Evolutionary conservation across 345 rosid species (phyloP).

Genomic region (Aquilaria yunnanensis): DNA sequence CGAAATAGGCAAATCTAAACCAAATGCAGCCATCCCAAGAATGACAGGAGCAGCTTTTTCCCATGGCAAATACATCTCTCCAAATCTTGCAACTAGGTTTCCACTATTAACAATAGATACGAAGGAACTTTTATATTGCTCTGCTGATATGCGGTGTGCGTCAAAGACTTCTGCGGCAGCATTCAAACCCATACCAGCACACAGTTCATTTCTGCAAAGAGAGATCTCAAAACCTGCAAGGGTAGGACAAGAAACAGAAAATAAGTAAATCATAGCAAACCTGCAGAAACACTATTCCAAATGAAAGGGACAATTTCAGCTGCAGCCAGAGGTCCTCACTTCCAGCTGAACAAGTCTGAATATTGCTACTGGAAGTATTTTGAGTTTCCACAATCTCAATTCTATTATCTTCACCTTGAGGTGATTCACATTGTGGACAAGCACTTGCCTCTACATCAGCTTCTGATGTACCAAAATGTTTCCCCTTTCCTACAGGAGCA

Average conservation of each 20-base stretch:
- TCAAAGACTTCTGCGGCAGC: slow-evolving; percentile 80
- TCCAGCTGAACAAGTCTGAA: slow-evolving; percentile 17
- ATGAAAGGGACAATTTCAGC: neutral
- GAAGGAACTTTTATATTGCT: slow-evolving; percentile 55
- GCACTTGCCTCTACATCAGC: slow-evolving; percentile 25
- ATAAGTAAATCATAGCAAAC: slow-evolving; percentile 12
- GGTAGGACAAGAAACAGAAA: slow-evolving; percentile 12
- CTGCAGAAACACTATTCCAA: neutral
- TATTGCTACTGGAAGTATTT: slow-evolving; percentile 24
- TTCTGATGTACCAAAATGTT: slow-evolving; percentile 26
- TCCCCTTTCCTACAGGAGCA: slow-evolving; percentile 27
- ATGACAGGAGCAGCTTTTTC: slow-evolving; percentile 77
- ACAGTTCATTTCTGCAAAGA: slow-evolving; percentile 72
- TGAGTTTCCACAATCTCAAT: slow-evolving; percentile 29
- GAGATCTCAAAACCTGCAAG: slow-evolving; percentile 78
- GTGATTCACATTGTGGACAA: slow-evolving; percentile 13
- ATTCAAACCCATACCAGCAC: slow-evolving; percentile 58
- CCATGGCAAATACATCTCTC: slow-evolving; percentile 61
- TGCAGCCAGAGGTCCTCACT: slow-evolving; percentile 28
- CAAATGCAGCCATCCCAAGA: slow-evolving; percentile 70
- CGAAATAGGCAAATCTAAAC: slow-evolving; percentile 56
- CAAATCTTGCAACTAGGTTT: slow-evolving; percentile 55
- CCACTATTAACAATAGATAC: slow-evolving; percentile 52
- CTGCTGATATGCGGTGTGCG: slow-evolving; percentile 49
- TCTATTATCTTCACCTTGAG: slow-evolving; percentile 24